phyloP scores from a whole-genome alignment of 805 yeast species.

The Candida maris region DNA sequence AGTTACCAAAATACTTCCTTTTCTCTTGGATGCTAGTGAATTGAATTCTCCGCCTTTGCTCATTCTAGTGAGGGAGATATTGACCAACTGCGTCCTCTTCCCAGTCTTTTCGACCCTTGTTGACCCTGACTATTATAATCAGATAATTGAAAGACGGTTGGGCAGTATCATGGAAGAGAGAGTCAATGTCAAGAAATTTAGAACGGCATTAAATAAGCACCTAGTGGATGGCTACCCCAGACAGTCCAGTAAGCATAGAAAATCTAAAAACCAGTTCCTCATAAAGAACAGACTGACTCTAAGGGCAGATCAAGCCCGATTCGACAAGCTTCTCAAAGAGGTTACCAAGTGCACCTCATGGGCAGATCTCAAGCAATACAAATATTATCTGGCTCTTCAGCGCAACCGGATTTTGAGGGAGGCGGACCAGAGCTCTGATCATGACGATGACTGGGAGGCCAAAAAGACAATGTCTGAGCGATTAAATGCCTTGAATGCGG shows the following conservation, averaged over 20 bases:
- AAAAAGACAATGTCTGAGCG: constrained; percentile 15
- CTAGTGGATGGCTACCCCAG: constrained; percentile 27
- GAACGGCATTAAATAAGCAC: constrained; percentile 69
- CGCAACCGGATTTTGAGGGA: constrained; percentile 38
- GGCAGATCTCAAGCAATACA: constrained; percentile 45
- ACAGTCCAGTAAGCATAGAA: constrained; percentile 1
- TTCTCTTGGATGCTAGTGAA: constrained; percentile 44
- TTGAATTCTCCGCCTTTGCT: constrained; percentile 46
- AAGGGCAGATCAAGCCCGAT: constrained; percentile 37
- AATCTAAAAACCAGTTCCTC: constrained; percentile 18
- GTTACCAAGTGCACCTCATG: constrained; percentile 33
- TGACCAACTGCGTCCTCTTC: constrained; percentile 52
- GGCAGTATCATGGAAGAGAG: constrained; percentile 68
- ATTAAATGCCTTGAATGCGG: constrained; percentile 16
- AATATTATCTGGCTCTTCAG: constrained; percentile 46
- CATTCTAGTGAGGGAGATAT: constrained; percentile 57
- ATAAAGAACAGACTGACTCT: constrained; percentile 35
- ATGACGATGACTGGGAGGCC: neutral
- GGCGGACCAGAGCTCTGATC: constrained; percentile 21
- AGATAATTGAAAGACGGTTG: constrained; percentile 52
- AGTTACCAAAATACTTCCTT: constrained; percentile 43
- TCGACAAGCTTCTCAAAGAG: constrained; percentile 37
- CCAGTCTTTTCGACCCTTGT: constrained; percentile 51
- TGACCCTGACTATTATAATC: constrained; percentile 78
- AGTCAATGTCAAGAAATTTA: constrained; percentile 65